Base-by-base conservation (phyloP, 495 filamentous ascomycete genomes). In the Hypomontagnella monticulosa region DNA sequence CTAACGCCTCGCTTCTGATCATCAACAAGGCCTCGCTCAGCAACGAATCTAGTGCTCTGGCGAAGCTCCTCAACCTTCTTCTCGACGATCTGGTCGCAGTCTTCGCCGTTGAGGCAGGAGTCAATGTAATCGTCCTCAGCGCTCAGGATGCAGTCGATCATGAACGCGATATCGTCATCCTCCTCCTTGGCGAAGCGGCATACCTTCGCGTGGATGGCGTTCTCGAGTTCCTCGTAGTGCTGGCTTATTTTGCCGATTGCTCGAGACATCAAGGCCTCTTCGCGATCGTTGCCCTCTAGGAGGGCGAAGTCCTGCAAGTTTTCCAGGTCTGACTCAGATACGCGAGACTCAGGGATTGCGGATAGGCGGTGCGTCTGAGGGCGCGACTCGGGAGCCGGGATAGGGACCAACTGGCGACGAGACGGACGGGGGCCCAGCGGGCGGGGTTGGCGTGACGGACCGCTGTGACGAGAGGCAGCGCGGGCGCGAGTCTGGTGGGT, bases 61-160 rank as follows among this genome's bases (percentile, higher is more conserved):
- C 84, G 85, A 11, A 88, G 71, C 32, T 75, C 69, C 37, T 80
- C 82, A n/a, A 87, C 61, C 75, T 85, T 76, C 47, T 74, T 76
- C 43, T 81, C 84, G 15, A 87, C 69, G 2, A 67, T 70, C 46
- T 82, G 80, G 3, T 83, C 70, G 67, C 89, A 81, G 11, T 76
- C 76, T 0, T 50, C 33, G 14, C 19, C 18, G 12, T 54, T 1
- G 43, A 44, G 11, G 33, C 37, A 57, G 5, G 16, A 12, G 0
- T 51, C 53, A 10, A 58, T 20, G 19, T 41, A n/a, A 0, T 51
- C 54, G 6, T 51, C 38, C 0, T 11, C 34, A 37, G 50, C 12
- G 14, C 6, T 14, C 2, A 43, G 6, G 18, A 64, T 57, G 0
- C n/a, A 14, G 32, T 38, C 32, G 1, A 20, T 40, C 19, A 53